Percentiles rank a stretch among this genome's conserved stretches.
Conservation (phyloP, 768 basidiomycete species). For the Tylopilus rubrobrunneus region DNA sequence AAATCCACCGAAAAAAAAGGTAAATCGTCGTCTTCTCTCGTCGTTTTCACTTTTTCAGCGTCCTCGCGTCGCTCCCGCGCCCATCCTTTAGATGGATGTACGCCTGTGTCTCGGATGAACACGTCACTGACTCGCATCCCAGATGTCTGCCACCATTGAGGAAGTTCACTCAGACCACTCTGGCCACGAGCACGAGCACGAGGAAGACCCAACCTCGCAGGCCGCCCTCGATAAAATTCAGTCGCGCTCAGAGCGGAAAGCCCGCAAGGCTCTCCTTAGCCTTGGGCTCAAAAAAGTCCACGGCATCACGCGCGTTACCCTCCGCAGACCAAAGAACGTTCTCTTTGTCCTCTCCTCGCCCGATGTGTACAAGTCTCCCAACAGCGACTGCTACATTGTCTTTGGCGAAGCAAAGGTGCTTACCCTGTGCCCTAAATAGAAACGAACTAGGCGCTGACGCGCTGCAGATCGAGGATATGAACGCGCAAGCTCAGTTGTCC, state of each 20-base stretch:
- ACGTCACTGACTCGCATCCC: constrained; percentile 22
- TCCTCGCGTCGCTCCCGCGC: neutral
- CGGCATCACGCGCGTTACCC: constrained; percentile 90
- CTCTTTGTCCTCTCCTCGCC: constrained; percentile 91
- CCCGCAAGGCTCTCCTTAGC: constrained; percentile 86
- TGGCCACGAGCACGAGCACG: constrained; percentile 63
- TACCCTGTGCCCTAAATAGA: constrained; percentile 9
- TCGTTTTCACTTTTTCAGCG: neutral
- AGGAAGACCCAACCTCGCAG: constrained; percentile 81
- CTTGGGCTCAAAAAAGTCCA: constrained; percentile 92
- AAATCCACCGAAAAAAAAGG: constrained; percentile 20
- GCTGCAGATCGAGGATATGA: constrained; percentile 80
- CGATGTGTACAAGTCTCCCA: constrained; percentile 96
- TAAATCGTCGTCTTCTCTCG: constrained; percentile 1
- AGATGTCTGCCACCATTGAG: constrained; percentile 79
- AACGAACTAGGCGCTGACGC: neutral
- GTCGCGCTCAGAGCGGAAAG: constrained; percentile 92
- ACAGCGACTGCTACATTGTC: constrained; percentile 98
- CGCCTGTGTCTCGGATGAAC: constrained; percentile 24
- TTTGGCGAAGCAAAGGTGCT: constrained; percentile 93
- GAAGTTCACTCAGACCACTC: constrained; percentile 81
- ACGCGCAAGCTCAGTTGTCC: constrained; percentile 69
- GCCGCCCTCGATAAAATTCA: constrained; percentile 90
- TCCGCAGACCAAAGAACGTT: constrained; percentile 93
- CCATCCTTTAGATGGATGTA: constrained; percentile 28